Evolutionary conservation across 192 early-diverging fungal genomes (phyloP).

Genomic region (Pilobolus umbonatus): DNA sequence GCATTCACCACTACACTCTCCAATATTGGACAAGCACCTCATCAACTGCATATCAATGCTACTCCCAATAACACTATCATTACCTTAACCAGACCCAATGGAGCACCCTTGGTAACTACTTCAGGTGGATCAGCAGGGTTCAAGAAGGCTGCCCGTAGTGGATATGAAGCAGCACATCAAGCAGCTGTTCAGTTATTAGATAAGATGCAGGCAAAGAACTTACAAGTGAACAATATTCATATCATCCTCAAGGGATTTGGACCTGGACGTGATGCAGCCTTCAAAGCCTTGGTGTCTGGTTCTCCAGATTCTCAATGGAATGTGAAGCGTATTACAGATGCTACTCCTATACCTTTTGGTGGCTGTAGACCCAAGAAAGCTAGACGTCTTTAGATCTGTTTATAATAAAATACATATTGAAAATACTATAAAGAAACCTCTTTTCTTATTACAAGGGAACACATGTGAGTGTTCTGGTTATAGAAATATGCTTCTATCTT

Average conservation of each 20-base stretch:
- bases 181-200: constrained; percentile 70
- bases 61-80: constrained; percentile 86
- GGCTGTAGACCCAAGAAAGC: constrained; percentile 89
- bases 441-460: neutral
- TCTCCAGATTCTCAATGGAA: constrained; percentile 62
- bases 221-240: constrained; percentile 62
- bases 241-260: constrained; percentile 88
- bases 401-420: no score
- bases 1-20: neutral
- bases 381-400: constrained; percentile 64
- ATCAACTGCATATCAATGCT: constrained; percentile 53
- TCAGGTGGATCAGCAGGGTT: constrained; percentile 83
- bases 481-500: neutral
- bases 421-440: neutral
- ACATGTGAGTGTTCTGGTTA: neutral
- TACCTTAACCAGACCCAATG: constrained; percentile 69
- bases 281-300: constrained; percentile 77
- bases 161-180: constrained; percentile 90
- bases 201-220: constrained; percentile 60
- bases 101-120: constrained; percentile 63
- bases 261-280: constrained; percentile 84
- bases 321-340: constrained; percentile 74
- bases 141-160: constrained; percentile 82
- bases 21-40: constrained; percentile 17
- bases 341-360: constrained; percentile 86